Conservation (phyloP, 108 stramenopile species). For the Cyclotella choctawhatcheeana region DNA sequence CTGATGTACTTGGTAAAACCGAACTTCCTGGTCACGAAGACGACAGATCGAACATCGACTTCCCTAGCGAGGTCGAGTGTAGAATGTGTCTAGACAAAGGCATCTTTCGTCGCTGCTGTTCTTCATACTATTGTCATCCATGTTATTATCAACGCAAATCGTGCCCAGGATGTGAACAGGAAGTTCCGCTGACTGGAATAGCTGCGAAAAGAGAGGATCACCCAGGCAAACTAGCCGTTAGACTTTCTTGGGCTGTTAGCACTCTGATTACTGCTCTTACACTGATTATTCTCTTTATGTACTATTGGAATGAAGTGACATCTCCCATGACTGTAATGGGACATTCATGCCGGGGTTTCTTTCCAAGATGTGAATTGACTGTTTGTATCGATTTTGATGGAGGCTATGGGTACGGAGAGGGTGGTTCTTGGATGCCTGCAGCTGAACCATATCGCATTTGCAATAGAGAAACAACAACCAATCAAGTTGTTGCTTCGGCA, state of each 20-base stretch:
- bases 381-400: conserved; percentile 43
- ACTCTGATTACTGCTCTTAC: conserved; percentile 7
- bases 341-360: conserved; percentile 45
- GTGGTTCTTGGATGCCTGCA: conserved; percentile 17
- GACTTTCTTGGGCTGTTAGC: conserved; percentile 36
- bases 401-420: conserved; percentile 14
- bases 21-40: neutral
- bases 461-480: conserved; percentile 20
- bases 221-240: conserved; percentile 42
- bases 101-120: conserved; percentile 40
- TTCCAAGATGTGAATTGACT: conserved; percentile 32
- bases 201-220: conserved; percentile 18
- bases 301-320: conserved; percentile 33
- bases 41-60: neutral
- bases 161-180: conserved; percentile 35
- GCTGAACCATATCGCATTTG: conserved; percentile 42
- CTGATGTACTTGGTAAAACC: conserved; percentile 15
- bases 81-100: conserved; percentile 42
- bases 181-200: conserved; percentile 31
- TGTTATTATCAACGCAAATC: conserved; percentile 34
- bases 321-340: conserved; percentile 42
- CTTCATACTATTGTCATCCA: conserved; percentile 40
- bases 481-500: conserved; percentile 41
- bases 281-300: conserved; percentile 5
- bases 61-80: conserved; percentile 44